phyloP scores from a whole-genome alignment of 2,329 filamentous ascomycete genomes.

The Calonectria ilicicola region DNA sequence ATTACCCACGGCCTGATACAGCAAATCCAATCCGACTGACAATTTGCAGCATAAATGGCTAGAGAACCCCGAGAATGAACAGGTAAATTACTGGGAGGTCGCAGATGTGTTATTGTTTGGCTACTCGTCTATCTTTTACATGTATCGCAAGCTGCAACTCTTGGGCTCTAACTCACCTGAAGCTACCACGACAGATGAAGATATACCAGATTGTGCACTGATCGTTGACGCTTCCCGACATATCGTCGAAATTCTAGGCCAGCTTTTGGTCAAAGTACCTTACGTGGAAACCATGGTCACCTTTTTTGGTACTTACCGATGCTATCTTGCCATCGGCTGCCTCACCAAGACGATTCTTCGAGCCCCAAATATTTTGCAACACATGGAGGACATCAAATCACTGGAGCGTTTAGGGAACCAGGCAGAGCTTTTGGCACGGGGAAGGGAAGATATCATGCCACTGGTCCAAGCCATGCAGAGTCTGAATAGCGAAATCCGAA shows the following conservation, averaged over 20 bases:
- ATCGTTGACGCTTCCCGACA: neutral
- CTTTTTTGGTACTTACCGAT: neutral
- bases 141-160: neutral
- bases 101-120: neutral
- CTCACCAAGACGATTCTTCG: neutral
- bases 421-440: neutral
- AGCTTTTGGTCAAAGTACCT: neutral
- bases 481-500: neutral
- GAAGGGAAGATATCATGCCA: neutral
- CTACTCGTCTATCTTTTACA: slow-evolving; percentile 2
- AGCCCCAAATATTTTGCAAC: neutral
- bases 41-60: neutral
- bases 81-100: neutral
- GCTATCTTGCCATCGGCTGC: neutral
- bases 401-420: neutral
- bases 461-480: neutral
- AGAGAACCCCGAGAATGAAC: neutral
- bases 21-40: neutral
- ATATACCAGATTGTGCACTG: neutral
- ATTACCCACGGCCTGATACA: neutral
- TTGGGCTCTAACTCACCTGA: neutral
- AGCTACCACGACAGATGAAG: neutral
- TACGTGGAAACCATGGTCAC: neutral
- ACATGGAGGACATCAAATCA: neutral
- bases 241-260: neutral